Base-by-base conservation (phyloP, 78 protist genomes). In the Polysphondylium violaceum region DNA sequence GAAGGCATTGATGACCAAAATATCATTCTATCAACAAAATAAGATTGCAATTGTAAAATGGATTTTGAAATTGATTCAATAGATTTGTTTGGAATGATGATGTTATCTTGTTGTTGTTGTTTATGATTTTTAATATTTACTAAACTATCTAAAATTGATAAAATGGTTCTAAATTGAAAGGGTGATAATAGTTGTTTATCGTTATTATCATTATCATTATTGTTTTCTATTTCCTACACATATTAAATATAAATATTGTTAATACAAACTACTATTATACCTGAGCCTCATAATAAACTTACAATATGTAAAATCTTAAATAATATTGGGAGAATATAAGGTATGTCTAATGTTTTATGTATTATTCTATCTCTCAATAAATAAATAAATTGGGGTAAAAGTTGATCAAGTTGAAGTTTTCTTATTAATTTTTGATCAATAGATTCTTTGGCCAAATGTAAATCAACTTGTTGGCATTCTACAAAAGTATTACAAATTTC, bases 281-380 rank as follows among this genome's bases (percentile, higher is more conserved):
- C n/a, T n/a, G n/a, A n/a, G n/a, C n/a, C n/a, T n/a, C n/a, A n/a
- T n/a, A n/a, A n/a, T 50, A 31, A 50, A 58, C 36, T 33, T 41
- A 21, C 9, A 53, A 73, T n/a, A 53, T 53, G 33, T 53, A 73
- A n/a, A 6, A 73, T 23, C 50, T 65, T 71, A 25, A 79, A 67
- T 8, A 79, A 6, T 9, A 50, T 29, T 51, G 88, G 88, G 27
- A 79, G 11, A 36, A 65, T 38, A 53, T 79, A 79, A 1, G 65
- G 67, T 27, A 79, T 35, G 36, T 79, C 88, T 27, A 43, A 19
- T 23, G 67, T 31, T 65, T 79, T 79, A n/a, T 69, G 60, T 16
- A 79, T 25, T 25, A 79, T 67, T 63, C 88, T 25, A 53, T 79
- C 88, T n/a, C 88, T n/a, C 1, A 79, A 36, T 53, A 79, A 47